phyloP scores from a whole-genome alignment of 345 rosid species.

The Salix purpurea region DNA sequence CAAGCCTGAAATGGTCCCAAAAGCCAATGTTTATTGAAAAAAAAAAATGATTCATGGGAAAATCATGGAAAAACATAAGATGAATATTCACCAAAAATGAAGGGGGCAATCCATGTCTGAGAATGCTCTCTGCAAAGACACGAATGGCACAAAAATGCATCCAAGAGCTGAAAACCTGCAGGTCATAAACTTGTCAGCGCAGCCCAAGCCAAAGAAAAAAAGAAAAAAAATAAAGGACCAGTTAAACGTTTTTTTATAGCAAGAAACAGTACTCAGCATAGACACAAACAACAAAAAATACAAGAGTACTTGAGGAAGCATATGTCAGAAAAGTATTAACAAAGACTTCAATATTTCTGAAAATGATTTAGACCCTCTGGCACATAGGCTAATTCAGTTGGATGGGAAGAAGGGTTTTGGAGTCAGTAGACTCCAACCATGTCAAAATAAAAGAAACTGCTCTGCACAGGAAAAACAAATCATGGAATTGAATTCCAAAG shows the following conservation, averaged over 20 bases:
- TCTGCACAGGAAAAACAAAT: not conserved
- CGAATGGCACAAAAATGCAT: conserved; percentile 99
- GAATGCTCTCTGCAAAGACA: conserved; percentile 83
- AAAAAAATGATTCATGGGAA: conserved; percentile 4
- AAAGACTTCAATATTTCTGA: not conserved
- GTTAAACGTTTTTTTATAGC: not conserved
- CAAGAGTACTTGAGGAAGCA: not conserved
- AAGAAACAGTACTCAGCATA: not conserved
- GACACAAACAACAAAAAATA: not conserved
- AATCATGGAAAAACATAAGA: not conserved
- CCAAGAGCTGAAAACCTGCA: conserved; percentile 97
- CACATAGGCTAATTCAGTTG: not conserved
- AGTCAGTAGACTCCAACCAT: not conserved
- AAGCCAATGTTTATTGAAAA: conserved; percentile 12
- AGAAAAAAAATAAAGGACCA: too few relatives aligned
- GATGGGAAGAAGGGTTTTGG: not conserved
- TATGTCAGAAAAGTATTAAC: not conserved
- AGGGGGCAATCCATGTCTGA: conserved; percentile 98
- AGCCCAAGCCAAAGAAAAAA: not conserved
- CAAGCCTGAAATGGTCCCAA: conserved; percentile 56
- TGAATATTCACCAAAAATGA: conserved; percentile 69
- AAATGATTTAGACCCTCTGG: not conserved
- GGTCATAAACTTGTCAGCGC: not conserved
- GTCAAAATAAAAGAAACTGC: not conserved
- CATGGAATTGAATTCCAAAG: not conserved